Evolutionary conservation across 73 alveolate species (phyloP), one percentile per base, ranked within the genome.

Genomic region (Paramecium biaurelia): DNA sequence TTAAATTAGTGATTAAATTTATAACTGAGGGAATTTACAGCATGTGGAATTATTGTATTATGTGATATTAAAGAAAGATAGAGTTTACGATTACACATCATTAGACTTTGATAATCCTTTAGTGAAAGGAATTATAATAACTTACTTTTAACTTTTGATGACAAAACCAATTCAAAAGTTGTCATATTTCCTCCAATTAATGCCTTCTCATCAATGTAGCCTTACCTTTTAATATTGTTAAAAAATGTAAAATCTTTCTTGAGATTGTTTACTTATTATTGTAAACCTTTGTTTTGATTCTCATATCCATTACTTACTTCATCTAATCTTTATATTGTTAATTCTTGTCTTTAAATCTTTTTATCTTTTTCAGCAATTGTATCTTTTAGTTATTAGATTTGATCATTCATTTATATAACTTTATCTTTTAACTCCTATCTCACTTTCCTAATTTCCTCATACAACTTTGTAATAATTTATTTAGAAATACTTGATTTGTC

Each of bases 41-140:
- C 90, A 79, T 79, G 90, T 1, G 90, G 90, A 15, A 79, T 79
- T 5, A 79, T 38, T 3, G 53, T 41, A 45, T 79, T 79, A 43
- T 47, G 70, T 1, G 26, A 79, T 20, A 41, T 79, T 24, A 79
- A 43, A 1, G 90, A 32, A 10, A 79, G 56, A 79, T 79, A 79
- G 9, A 47, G 21, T 79, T 79, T 79, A 15, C 72, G 70, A 42
- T 47, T 79, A 24, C 76, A 41, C 15, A 24, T 79, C 74, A 79
- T 41, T 47, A 79, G 28, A 43, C 23, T 43, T 47, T 79, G 32
- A 79, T 79, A 79, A 79, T 47, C 74, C 20, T 79, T 9, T 45
- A 79, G 8, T 5, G 47, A 11, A 30, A 79, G n/a, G 18, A 43
- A 79, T 79, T 41, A 34, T 24, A 79, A 20, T 23, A 79, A 2